Conservation (phyloP, 1,284 basidiomycete species). For the Meripilus lineatus region DNA sequence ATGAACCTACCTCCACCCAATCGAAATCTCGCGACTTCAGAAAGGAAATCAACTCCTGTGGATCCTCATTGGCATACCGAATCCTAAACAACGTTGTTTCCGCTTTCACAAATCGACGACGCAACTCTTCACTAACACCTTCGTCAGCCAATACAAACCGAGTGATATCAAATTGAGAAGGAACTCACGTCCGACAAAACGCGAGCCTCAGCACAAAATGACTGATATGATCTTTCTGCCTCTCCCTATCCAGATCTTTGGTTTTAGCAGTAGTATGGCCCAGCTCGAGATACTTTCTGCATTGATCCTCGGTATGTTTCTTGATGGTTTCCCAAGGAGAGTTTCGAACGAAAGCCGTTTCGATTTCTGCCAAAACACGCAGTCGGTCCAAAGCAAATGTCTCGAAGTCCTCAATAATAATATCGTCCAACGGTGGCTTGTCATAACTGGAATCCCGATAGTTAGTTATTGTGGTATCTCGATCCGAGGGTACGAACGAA, state of each 20-base stretch:
- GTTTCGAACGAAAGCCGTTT: constrained; percentile 86
- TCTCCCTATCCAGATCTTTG: constrained; percentile 55
- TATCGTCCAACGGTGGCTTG: constrained; percentile 53
- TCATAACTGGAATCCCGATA: constrained; percentile 52
- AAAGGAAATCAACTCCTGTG: constrained; percentile 64
- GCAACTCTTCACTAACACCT: constrained; percentile 76
- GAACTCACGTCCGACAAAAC: constrained; percentile 89
- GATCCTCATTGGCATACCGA: constrained; percentile 74
- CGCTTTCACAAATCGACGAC: constrained; percentile 86
- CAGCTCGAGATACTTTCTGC: constrained; percentile 72
- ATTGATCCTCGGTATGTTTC: constrained; percentile 54
- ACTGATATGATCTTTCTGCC: constrained; percentile 85
- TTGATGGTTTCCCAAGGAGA: constrained; percentile 74
- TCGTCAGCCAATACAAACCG: not conserved
- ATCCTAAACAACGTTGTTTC: constrained; percentile 85
- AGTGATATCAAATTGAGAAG: not conserved
- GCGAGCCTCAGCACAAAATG: constrained; percentile 95
- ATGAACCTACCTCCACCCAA: constrained; percentile 60
- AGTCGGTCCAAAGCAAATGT: constrained; percentile 87
- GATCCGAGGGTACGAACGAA: constrained; percentile 36
- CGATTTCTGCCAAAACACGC: constrained; percentile 91
- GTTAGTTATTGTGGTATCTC: constrained; percentile 4
- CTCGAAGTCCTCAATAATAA: constrained; percentile 97
- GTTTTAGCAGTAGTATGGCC: constrained; percentile 51
- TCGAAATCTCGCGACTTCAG: constrained; percentile 74